A percentile compares a stretch with the other conserved stretches of the same genome.
phyloP scores from a whole-genome alignment of 768 basidiomycete genomes.

The Kwoniella mangroviensis region DNA sequence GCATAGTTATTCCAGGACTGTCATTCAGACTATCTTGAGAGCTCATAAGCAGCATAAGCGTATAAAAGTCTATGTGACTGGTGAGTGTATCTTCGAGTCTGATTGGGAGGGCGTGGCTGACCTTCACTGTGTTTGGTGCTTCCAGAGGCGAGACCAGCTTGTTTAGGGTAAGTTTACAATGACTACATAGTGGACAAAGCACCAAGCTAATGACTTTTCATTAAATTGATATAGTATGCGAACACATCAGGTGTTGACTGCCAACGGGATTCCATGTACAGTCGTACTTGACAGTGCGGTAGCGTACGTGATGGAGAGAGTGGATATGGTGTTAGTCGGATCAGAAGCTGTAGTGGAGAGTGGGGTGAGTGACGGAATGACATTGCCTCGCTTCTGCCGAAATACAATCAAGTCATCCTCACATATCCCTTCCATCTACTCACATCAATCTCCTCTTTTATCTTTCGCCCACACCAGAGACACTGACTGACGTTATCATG shows the following conservation, averaged over 20 bases:
- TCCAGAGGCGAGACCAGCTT: conserved; percentile 81
- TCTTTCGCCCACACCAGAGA: too few species aligned
- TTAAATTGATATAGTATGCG: conserved; percentile 67
- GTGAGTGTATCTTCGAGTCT: conserved; percentile 10
- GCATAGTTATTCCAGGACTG: conserved; percentile 94
- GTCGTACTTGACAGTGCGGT: conserved; percentile 96
- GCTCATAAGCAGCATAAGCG: conserved; percentile 85
- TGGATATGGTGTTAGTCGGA: conserved; percentile 93
- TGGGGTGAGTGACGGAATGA: conserved; percentile 66
- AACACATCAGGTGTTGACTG: conserved; percentile 83
- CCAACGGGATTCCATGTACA: conserved; percentile 90
- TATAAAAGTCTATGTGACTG: conserved; percentile 93
- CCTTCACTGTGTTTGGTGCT: not conserved
- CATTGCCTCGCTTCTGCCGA: too few species aligned
- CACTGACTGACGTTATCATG: not conserved
- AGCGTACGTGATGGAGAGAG: conserved; percentile 94
- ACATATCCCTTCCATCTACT: too few species aligned
- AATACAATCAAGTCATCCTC: too few species aligned
- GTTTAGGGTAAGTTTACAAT: conserved; percentile 69
- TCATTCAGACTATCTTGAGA: conserved; percentile 85
- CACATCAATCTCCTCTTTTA: too few species aligned
- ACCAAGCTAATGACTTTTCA: not conserved
- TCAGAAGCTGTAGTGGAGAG: conserved; percentile 98
- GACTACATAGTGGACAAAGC: too few species aligned
- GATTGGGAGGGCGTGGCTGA: too few species aligned